Percentiles rank a stretch among this genome's conserved stretches.
Conservation (phyloP, 2,329 filamentous ascomycete genomes). For the Stenocarpella maydis region DNA sequence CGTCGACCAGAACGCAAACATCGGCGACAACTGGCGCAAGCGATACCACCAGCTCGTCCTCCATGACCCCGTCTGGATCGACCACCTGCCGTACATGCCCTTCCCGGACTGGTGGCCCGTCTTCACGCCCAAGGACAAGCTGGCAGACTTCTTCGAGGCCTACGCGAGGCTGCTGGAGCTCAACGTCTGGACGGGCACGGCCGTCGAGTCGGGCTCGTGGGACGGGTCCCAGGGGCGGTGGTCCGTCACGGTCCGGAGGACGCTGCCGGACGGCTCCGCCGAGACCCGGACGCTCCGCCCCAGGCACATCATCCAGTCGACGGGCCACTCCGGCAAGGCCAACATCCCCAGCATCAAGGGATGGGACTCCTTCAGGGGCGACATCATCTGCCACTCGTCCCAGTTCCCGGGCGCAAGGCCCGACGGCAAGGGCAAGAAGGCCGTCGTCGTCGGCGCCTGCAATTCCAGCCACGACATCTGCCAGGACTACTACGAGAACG, state of each 20-base stretch:
- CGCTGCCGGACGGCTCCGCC: conserved; percentile 38
- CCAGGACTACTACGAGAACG: conserved; percentile 72
- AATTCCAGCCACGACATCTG: conserved; percentile 76
- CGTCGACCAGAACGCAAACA: conserved; percentile 57
- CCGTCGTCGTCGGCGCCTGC: conserved; percentile 72
- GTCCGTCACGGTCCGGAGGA: conserved; percentile 56
- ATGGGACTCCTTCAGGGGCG: conserved; percentile 64
- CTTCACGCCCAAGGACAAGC: conserved; percentile 74
- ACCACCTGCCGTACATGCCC: conserved; percentile 66
- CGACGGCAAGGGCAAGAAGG: conserved; percentile 62
- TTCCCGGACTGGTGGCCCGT: conserved; percentile 71
- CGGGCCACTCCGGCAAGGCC: conserved; percentile 59
- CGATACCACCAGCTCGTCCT: conserved; percentile 65
- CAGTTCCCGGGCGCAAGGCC: conserved; percentile 63
- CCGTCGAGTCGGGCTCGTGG: conserved; percentile 54
- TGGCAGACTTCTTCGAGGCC: conserved; percentile 69
- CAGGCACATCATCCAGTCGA: conserved; percentile 62
- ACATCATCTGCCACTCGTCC: conserved; percentile 68
- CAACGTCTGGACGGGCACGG: conserved; percentile 68
- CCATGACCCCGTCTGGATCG: conserved; percentile 69
- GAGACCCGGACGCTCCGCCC: conserved; percentile 56
- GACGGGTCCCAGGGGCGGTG: conserved; percentile 59
- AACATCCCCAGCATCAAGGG: conserved; percentile 45
- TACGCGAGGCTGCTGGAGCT: conserved; percentile 70
- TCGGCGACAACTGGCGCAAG: conserved; percentile 69